A percentile compares a stretch with the other conserved stretches of the same genome.
phyloP scores from a whole-genome alignment of 2,329 filamentous ascomycete species.

The Fulvia fulva region DNA sequence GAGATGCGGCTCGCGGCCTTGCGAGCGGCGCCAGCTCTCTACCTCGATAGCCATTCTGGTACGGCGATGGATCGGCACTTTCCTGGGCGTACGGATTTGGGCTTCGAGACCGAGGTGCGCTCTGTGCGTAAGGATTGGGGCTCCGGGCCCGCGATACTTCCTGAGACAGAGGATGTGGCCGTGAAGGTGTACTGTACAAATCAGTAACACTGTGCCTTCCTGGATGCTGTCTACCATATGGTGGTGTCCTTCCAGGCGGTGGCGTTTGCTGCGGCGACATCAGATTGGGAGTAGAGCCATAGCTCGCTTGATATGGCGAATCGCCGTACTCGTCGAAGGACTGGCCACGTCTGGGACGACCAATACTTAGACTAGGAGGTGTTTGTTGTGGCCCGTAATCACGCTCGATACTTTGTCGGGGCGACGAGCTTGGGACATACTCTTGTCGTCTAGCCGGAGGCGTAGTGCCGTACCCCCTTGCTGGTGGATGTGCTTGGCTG shows the following conservation, averaged over 20 bases:
- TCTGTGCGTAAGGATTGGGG: slow-evolving; percentile 22
- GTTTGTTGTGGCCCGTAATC: slow-evolving; percentile 25
- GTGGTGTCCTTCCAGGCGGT: slow-evolving; percentile 19
- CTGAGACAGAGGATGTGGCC: slow-evolving; percentile 36
- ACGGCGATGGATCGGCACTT: slow-evolving; percentile 6
- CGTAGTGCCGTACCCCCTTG: slow-evolving; percentile 20
- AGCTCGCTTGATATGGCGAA: slow-evolving; percentile 29
- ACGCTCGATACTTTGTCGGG: slow-evolving; percentile 30
- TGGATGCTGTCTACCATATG: slow-evolving; percentile 20
- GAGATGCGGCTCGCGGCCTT: slow-evolving; percentile 32
- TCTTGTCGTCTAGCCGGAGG: slow-evolving; percentile 25
- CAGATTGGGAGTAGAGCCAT: slow-evolving; percentile 27
- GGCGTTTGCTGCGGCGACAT: slow-evolving; percentile 26
- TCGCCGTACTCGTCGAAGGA: slow-evolving; percentile 31
- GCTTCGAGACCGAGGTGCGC: not conserved
- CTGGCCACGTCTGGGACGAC: slow-evolving; percentile 22
- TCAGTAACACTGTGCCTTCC: slow-evolving; percentile 34
- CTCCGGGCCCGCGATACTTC: slow-evolving; percentile 32
- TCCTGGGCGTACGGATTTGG: slow-evolving; percentile 7
- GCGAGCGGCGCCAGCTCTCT: slow-evolving; percentile 24
- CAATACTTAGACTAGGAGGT: slow-evolving; percentile 20
- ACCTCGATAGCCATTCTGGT: slow-evolving; percentile 16
- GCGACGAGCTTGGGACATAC: slow-evolving; percentile 28
- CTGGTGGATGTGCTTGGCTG: slow-evolving; percentile 15
- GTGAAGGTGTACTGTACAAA: slow-evolving; percentile 30